Percentiles rank a stretch among this genome's conserved stretches.
These are phyloP conservation scores for Plenodomus biglobosus DNA, from an alignment of 2,329 filamentous ascomycete species.

Conservation along the genomic window DNA sequence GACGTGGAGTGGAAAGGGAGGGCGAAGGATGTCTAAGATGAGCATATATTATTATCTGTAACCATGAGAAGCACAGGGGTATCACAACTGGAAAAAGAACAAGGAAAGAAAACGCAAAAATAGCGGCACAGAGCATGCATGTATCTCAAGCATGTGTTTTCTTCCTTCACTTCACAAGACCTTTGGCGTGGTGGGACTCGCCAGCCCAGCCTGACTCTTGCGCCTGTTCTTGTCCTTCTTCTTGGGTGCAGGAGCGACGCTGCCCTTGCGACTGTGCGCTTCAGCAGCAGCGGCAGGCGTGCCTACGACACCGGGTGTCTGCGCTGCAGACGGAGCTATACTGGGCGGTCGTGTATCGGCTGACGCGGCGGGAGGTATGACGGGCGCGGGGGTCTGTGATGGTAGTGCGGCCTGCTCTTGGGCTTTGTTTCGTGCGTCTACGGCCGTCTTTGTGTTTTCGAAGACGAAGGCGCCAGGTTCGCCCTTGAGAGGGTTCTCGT, in stretches of 20 bases:
- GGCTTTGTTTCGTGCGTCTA: conserved; percentile 46
- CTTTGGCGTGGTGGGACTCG: conserved; percentile 38
- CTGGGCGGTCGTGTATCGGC: conserved; percentile 26
- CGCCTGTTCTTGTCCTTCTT: conserved; percentile 38
- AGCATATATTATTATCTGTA: too few species aligned
- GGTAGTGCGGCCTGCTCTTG: conserved; percentile 32
- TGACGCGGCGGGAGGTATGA: background rate
- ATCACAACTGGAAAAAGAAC: too few species aligned
- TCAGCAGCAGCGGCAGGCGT: conserved; percentile 21
- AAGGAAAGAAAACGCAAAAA: too few species aligned
- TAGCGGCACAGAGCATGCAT: too few species aligned
- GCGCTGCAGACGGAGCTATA: conserved; percentile 29
- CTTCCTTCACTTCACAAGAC: conserved; percentile 7
- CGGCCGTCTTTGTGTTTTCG: conserved; percentile 47
- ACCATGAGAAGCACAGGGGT: too few species aligned
- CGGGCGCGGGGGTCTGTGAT: conserved; percentile 16
- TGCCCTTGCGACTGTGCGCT: conserved; percentile 27
- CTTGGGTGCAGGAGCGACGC: conserved; percentile 30
- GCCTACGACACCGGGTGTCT: conserved; percentile 31
- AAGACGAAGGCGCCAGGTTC: conserved; percentile 66
- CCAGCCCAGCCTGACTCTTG: conserved; percentile 41
- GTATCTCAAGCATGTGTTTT: too few species aligned
- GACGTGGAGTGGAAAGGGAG: too few species aligned
- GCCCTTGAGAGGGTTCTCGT: conserved; percentile 63
- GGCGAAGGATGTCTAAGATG: too few species aligned